These are phyloP conservation scores for Fusarium odoratissimum DNA, from an alignment of 2,329 filamentous ascomycete species.

Conservation along the genomic window DNA sequence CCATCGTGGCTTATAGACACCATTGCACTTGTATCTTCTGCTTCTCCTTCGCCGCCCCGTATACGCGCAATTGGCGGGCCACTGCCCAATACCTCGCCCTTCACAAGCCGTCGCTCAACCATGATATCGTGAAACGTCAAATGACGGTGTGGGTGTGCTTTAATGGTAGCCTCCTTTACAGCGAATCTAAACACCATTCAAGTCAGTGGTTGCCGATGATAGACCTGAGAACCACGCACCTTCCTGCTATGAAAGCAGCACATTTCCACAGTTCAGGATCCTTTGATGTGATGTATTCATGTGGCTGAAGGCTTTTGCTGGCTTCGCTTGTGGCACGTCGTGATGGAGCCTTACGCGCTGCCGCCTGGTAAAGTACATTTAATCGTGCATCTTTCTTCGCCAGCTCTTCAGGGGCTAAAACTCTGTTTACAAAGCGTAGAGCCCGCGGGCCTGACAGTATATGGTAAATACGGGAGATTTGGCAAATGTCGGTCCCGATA, in stretches of 20 bases:
- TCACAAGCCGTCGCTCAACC: conserved; percentile 51
- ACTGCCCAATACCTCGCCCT: conserved; percentile 47
- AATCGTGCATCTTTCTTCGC: conserved; percentile 40
- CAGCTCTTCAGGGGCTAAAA: conserved; percentile 57
- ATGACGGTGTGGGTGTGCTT: conserved; percentile 71
- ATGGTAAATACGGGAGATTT: conserved; percentile 70
- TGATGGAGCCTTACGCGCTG: neutral
- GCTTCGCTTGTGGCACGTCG: neutral
- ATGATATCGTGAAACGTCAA: conserved; percentile 72
- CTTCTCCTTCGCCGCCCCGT: conserved; percentile 43
- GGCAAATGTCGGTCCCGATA: conserved; percentile 84
- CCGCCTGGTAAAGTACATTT: conserved; percentile 14
- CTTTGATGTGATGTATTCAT: conserved; percentile 3
- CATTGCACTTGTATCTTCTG: conserved; percentile 66
- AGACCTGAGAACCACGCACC: conserved; percentile 41
- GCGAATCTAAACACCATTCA: conserved; percentile 64
- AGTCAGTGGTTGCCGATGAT: conserved; percentile 8
- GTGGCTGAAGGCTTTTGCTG: neutral
- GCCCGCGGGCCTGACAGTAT: conserved; percentile 62
- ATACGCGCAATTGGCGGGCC: conserved; percentile 61
- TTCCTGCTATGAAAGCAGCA: conserved; percentile 52
- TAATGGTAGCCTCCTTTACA: conserved; percentile 80
- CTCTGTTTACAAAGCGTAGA: conserved; percentile 58
- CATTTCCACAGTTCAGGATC: conserved; percentile 50
- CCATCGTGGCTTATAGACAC: conserved; percentile 90